Percentiles rank a stretch among this genome's conserved stretches.
phyloP scores from a whole-genome alignment of 1,139 yeast genomes.

The Debaryomyces fabryi region DNA sequence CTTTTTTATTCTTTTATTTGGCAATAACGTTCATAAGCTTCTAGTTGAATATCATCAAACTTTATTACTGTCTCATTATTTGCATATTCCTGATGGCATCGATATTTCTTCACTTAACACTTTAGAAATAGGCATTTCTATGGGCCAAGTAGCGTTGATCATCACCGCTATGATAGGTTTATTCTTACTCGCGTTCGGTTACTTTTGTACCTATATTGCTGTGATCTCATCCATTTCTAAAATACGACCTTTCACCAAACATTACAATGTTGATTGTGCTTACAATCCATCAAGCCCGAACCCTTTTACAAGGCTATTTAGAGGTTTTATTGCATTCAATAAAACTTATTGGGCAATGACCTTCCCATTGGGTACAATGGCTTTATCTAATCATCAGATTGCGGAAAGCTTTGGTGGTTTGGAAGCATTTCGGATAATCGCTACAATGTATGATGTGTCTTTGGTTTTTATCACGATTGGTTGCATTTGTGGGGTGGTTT shows the following conservation, averaged over 20 bases:
- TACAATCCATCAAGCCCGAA: constrained; percentile 19
- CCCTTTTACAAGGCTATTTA: constrained; percentile 16
- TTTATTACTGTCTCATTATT: constrained; percentile 6
- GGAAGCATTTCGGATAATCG: constrained; percentile 58
- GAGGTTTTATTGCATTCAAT: constrained; percentile 47
- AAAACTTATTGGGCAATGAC: constrained; percentile 83
- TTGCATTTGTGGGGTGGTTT: constrained; percentile 33
- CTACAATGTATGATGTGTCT: constrained; percentile 59
- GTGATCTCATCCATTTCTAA: constrained; percentile 44
- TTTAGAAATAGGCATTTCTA: constrained; percentile 10
- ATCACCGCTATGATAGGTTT: constrained; percentile 39
- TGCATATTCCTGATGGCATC: not conserved
- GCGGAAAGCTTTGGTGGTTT: constrained; percentile 46
- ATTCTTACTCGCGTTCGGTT: constrained; percentile 62
- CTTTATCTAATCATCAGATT: constrained; percentile 58
- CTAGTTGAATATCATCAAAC: constrained; percentile 14
- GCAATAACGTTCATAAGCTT: constrained; percentile 36
- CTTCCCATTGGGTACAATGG: constrained; percentile 88
- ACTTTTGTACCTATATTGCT: constrained; percentile 63
- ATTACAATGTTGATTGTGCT: constrained; percentile 24
- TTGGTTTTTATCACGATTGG: constrained; percentile 35
- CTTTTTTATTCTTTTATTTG: constrained; percentile 63
- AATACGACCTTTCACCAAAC: constrained; percentile 32
- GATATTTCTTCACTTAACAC: constrained; percentile 3
- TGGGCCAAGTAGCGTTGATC: constrained; percentile 22